Percentiles rank a stretch among this genome's conserved stretches.
Conservation (phyloP, 2,329 filamentous ascomycete species). For the Fusarium coffeatum region DNA sequence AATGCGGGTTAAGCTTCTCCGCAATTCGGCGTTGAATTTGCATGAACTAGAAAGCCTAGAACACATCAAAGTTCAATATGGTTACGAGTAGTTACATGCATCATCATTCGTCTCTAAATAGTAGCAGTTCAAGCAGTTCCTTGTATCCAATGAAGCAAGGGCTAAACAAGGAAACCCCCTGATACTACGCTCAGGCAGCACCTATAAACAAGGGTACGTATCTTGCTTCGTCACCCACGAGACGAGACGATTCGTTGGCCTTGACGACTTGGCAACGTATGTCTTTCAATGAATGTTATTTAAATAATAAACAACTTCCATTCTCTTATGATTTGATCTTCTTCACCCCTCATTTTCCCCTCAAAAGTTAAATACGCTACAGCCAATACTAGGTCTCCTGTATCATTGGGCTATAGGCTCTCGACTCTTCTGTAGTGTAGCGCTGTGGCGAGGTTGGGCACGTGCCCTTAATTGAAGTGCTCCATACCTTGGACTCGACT, state of each 20-base stretch:
- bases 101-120: not conserved
- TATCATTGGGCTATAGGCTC: not conserved
- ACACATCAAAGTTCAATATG: not conserved
- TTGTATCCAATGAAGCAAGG: not conserved
- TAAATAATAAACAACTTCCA: not conserved
- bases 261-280: conserved; percentile 32
- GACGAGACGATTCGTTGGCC: conserved; percentile 29
- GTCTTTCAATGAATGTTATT: not conserved
- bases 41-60: conserved; percentile 20
- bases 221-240: conserved; percentile 20
- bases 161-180: conserved; percentile 8
- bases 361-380: not conserved
- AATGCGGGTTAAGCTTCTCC: conserved; percentile 23
- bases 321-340: not conserved
- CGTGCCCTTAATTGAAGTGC: conserved; percentile 22
- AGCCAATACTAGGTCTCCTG: conserved; percentile 20
- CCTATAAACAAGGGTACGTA: conserved; percentile 31
- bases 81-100: not conserved
- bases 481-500: conserved; percentile 1
- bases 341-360: conserved; percentile 1
- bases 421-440: not conserved
- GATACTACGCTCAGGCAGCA: conserved; percentile 23
- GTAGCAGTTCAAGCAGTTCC: not conserved
- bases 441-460: conserved; percentile 37
- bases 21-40: conserved; percentile 28